Conservation (phyloP, 2,329 filamentous ascomycete species). For the Neoarthrinium moseri region DNA sequence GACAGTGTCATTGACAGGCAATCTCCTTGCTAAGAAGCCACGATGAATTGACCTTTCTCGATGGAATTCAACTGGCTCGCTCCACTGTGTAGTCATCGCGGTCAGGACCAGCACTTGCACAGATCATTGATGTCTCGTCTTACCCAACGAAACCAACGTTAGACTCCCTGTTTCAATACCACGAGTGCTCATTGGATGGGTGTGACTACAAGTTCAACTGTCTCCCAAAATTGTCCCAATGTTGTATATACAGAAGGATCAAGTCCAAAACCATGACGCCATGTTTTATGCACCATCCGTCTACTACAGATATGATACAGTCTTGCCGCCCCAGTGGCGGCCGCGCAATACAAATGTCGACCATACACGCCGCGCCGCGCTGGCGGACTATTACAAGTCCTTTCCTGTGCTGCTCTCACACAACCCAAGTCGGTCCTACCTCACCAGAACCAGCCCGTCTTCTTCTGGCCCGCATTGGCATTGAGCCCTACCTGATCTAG, state of each 20-base stretch:
- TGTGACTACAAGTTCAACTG: not conserved
- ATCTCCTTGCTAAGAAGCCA: too few species aligned
- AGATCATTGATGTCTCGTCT: too few species aligned
- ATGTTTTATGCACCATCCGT: constrained; percentile 42
- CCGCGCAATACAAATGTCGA: not conserved
- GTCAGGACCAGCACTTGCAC: too few species aligned
- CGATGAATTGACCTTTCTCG: too few species aligned
- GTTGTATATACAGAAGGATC: constrained; percentile 17
- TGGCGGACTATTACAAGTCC: too few species aligned
- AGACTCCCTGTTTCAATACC: too few species aligned
- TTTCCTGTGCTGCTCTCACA: not conserved
- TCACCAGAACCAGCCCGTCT: constrained; percentile 50
- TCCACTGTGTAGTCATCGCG: too few species aligned
- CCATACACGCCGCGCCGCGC: constrained; percentile 4
- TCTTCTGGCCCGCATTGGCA: constrained; percentile 26
- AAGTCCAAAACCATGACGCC: constrained; percentile 33
- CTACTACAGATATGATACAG: constrained; percentile 42
- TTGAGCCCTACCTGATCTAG: constrained; percentile 49
- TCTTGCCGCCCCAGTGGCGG: constrained; percentile 12
- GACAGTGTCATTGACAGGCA: too few species aligned
- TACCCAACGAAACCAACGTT: too few species aligned
- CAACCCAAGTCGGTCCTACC: not conserved
- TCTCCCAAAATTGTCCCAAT: too few species aligned
- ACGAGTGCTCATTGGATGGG: too few species aligned
- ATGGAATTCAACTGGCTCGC: too few species aligned